Conservation (phyloP, 352 stramenopile species). For the Aphanomyces cochlioides region DNA sequence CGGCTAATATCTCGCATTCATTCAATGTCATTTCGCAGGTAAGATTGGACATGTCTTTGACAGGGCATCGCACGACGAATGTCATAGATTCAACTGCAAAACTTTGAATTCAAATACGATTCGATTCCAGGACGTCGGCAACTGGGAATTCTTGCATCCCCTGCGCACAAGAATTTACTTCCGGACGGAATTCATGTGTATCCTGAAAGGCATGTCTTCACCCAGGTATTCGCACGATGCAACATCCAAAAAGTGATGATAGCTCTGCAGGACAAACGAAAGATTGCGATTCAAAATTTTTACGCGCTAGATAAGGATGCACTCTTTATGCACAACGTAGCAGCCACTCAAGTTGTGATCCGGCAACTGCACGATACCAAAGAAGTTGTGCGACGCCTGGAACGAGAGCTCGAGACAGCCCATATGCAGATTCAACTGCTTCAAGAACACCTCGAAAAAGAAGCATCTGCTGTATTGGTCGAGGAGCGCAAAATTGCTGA, state of each 20-base stretch:
- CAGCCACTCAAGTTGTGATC: conserved; percentile 82
- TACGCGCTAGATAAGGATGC: conserved; percentile 84
- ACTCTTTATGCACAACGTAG: conserved; percentile 91
- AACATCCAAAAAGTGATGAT: not conserved
- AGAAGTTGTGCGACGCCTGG: conserved; percentile 39
- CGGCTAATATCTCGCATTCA: conserved; percentile 14
- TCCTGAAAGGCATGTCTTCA: conserved; percentile 51
- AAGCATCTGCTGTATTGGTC: conserved; percentile 57
- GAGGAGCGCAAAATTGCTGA: conserved; percentile 60
- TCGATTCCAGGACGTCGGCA: conserved; percentile 59
- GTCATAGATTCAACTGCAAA: conserved; percentile 45
- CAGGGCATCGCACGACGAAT: not conserved
- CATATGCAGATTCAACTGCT: conserved; percentile 42
- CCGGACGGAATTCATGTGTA: conserved; percentile 72
- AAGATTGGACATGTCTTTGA: not conserved
- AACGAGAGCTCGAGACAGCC: conserved; percentile 34
- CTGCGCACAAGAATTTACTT: conserved; percentile 50
- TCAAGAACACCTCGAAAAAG: conserved; percentile 53
- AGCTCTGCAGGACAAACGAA: conserved; percentile 39
- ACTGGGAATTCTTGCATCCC: conserved; percentile 59
- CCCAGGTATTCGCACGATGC: conserved; percentile 29
- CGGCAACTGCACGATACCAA: conserved; percentile 34
- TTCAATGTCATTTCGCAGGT: conserved; percentile 23
- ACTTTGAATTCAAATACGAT: conserved; percentile 81
- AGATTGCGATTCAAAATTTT: conserved; percentile 74